Percentiles rank a stretch among this genome's conserved stretches.
Conservation (phyloP, 2,329 filamentous ascomycete genomes). For the Penicillium sp. region DNA sequence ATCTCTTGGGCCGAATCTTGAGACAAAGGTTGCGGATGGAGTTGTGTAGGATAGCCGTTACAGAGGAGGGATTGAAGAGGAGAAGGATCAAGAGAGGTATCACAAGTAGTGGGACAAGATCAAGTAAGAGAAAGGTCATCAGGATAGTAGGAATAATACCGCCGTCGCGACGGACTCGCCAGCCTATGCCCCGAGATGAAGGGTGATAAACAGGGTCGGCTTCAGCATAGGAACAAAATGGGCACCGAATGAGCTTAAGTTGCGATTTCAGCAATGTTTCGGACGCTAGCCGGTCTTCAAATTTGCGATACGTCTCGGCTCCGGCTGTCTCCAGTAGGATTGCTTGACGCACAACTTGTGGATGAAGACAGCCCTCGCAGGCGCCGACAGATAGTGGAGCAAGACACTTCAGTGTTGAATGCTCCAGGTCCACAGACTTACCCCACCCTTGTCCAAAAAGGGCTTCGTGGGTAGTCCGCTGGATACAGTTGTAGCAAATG, state of each 20-base stretch:
- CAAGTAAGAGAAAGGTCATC: constrained; percentile 45
- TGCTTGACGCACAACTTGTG: constrained; percentile 68
- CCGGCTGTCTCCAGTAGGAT: constrained; percentile 69
- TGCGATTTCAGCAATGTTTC: constrained; percentile 72
- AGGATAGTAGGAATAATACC: constrained; percentile 52
- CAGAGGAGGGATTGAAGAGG: constrained; percentile 53
- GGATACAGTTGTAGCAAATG: constrained; percentile 71
- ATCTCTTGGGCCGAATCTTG: constrained; percentile 70
- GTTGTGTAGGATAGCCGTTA: constrained; percentile 53
- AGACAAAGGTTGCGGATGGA: constrained; percentile 68
- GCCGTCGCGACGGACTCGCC: constrained; percentile 59
- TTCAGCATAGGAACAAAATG: constrained; percentile 90
- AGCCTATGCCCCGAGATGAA: constrained; percentile 50
- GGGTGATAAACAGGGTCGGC: constrained; percentile 73
- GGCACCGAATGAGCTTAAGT: constrained; percentile 76
- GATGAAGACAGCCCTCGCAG: constrained; percentile 72
- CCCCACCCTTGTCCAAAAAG: constrained; percentile 92
- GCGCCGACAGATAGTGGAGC: constrained; percentile 66
- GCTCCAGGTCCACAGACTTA: constrained; percentile 70
- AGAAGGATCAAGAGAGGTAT: constrained; percentile 59
- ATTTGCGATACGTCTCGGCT: constrained; percentile 67
- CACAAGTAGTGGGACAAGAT: constrained; percentile 45
- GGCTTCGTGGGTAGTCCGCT: constrained; percentile 77
- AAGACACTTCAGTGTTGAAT: constrained; percentile 78
- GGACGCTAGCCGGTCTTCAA: constrained; percentile 76